Evolutionary conservation across 2,329 filamentous ascomycete genomes (phyloP), one percentile per base, ranked within the genome.

Genomic region (Ceratocystiopsis brevicomis): DNA sequence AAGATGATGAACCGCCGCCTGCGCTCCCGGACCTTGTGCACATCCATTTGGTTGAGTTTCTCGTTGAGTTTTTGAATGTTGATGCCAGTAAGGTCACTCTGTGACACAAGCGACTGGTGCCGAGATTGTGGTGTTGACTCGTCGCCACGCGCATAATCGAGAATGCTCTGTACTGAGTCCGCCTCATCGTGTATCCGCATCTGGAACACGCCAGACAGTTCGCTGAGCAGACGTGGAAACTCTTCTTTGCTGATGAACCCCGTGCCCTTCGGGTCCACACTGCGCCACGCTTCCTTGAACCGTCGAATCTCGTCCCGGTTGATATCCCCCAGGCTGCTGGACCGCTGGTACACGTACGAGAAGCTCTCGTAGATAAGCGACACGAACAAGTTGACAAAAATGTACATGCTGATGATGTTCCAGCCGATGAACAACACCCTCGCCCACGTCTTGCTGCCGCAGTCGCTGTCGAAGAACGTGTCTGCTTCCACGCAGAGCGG

Each of bases 361-460:
- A 98, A 98, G 61, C 87, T 96, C 65, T 98, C 90, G 63, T 92
- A 98, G 52, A 98, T 98, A 58, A 98, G 76, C 40, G 90, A 98
- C 46, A 98, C 88, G 59, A 98, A 98, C 56, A 98, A 65, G 56
- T 88, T 95, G 56, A 96, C 88, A 55, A 98, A 98, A 54, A 98
- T 93, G 63, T 98, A 98, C 90, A 98, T 98, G 81, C 88, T 96
- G 61, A 98, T 72, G 54, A 98, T 88, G 65, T 98, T 98, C 90
- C 90, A 98, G 5, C 81, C 76, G 45, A 96, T 86, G 64, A 98
- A 98, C 11, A 98, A 67, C 33, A 78, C 75, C 42, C 86, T 72
- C 9, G 90, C 86, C 86, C 90, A 98, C 36, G 76, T 72, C 41
- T 77, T 73, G 61, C 88, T 94, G 46, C 90, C 90, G 55, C 90